Conservation (phyloP, 306 rosid species). For the Adenanthera pavonina region DNA sequence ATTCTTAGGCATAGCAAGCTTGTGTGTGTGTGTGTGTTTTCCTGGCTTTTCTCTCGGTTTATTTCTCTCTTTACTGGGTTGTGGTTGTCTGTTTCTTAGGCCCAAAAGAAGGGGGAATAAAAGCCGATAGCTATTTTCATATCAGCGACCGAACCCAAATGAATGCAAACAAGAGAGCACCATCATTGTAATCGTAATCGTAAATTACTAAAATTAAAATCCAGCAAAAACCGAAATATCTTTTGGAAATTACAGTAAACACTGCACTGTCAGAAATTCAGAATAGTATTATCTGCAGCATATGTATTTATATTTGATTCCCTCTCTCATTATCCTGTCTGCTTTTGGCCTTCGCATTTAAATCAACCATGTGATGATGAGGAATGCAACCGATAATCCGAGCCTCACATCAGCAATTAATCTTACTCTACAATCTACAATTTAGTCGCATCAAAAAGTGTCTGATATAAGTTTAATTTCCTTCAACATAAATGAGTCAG, state of each 20-base stretch:
- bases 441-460: no score
- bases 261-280: not conserved
- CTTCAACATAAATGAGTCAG: no score
- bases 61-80: not conserved
- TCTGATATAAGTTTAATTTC: no score
- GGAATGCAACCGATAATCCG: no score
- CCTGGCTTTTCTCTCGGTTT: not conserved
- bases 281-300: not conserved
- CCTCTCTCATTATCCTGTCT: not conserved
- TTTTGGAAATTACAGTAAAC: not conserved
- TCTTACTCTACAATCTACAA: no score
- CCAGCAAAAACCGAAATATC: not conserved
- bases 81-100: not conserved
- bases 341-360: not conserved
- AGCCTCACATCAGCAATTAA: no score
- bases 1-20: not conserved
- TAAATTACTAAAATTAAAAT: not conserved
- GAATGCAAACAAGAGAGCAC: not conserved
- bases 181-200: not conserved
- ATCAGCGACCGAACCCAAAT: no score
- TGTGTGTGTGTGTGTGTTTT: not conserved
- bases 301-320: not conserved
- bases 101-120: not conserved
- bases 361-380: not conserved
- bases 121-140: no score